A percentile compares a stretch with the other conserved stretches of the same genome.
Evolutionary conservation across 2,329 filamentous ascomycete genomes (phyloP).

Genomic region (Bipolaris zeicola): DNA sequence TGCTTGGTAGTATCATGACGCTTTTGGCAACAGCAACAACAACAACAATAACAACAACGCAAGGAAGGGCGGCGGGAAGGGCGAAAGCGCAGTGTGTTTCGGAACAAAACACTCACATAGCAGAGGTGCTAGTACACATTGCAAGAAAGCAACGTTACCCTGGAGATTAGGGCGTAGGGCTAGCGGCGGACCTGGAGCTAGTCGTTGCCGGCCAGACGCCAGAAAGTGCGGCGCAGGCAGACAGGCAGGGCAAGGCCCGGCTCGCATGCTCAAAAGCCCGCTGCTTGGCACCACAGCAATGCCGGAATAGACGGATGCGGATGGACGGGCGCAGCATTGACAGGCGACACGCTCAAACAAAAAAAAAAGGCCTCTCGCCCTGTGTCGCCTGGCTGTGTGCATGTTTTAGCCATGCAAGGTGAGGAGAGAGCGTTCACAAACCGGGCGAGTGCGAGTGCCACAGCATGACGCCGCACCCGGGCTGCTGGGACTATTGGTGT

Average conservation of each 20-base stretch:
- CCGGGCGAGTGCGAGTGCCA: constrained; percentile 10
- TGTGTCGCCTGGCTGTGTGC: neutral
- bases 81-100: too few relatives aligned
- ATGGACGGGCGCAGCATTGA: neutral
- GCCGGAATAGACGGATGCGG: constrained; percentile 1
- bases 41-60: too few relatives aligned
- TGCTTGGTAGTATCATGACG: too few relatives aligned
- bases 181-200: constrained; percentile 7
- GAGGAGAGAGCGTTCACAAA: constrained; percentile 2
- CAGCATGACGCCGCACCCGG: constrained; percentile 16
- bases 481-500: constrained; percentile 19
- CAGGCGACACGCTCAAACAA: neutral
- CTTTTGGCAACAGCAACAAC: too few relatives aligned
- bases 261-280: constrained; percentile 5
- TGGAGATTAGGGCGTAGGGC: constrained; percentile 16
- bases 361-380: constrained; percentile 13
- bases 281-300: constrained; percentile 3
- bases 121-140: constrained; percentile 2
- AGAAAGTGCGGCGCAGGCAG: constrained; percentile 5
- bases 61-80: too few relatives aligned
- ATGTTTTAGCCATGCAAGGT: neutral
- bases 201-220: constrained; percentile 6
- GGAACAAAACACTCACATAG: neutral
- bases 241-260: constrained; percentile 10
- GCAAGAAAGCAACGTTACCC: constrained; percentile 5